Conservation (phyloP, 169 alveolate species). For the Cyclospora cayetanensis region DNA sequence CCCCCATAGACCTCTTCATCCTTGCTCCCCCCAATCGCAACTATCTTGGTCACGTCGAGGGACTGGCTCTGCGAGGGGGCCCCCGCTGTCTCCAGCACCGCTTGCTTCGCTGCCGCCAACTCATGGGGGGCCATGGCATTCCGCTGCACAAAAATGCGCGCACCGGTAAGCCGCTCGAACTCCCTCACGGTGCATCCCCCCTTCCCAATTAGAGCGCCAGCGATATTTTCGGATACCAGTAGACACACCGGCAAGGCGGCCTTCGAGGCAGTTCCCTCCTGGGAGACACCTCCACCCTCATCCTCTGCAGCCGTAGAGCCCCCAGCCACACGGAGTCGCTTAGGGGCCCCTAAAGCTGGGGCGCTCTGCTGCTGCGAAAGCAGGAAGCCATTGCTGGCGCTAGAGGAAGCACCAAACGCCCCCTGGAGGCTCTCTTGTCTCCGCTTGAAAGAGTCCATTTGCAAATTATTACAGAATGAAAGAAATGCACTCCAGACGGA, state of each 20-base stretch:
- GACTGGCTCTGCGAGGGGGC: neutral
- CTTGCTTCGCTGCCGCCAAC: neutral
- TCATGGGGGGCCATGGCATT: neutral
- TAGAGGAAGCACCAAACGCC: neutral
- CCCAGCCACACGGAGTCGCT: neutral
- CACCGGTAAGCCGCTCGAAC: neutral
- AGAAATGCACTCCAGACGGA: too few species aligned
- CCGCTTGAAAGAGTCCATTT: neutral
- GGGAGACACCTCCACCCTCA: neutral
- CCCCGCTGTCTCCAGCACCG: neutral
- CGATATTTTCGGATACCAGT: neutral
- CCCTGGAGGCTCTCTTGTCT: neutral
- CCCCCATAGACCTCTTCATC: neutral
- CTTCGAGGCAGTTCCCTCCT: too few species aligned
- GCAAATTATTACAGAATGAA: too few species aligned
- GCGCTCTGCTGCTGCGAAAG: neutral
- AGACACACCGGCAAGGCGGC: neutral
- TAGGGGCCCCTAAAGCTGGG: neutral
- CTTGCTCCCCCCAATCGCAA: neutral
- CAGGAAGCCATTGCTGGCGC: neutral
- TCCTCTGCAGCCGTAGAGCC: neutral
- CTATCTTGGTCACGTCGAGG: neutral
- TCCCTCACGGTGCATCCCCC: neutral
- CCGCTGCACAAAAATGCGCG: neutral
- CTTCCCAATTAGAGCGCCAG: constrained; percentile 26